Conservation (phyloP, 2,329 filamentous ascomycete species). For the Aspergillus sojae region DNA sequence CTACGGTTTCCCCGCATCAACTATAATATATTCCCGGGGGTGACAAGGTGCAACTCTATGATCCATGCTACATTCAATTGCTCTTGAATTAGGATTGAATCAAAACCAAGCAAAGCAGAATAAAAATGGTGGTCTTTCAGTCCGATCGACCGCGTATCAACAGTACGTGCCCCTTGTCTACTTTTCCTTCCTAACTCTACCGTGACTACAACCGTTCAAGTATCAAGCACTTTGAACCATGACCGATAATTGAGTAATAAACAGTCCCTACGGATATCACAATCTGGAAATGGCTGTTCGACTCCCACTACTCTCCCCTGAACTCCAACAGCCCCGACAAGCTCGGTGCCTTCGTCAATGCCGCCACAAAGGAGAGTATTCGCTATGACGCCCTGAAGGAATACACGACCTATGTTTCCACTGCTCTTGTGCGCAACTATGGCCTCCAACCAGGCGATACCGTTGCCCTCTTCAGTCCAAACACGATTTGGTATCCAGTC, state of each 20-base stretch:
- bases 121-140: background rate
- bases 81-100: background rate
- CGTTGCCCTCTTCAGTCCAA: background rate
- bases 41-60: background rate
- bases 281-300: background rate
- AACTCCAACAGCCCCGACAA: background rate
- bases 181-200: background rate
- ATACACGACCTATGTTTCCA: background rate
- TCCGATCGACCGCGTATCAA: background rate
- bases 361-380: background rate
- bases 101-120: background rate
- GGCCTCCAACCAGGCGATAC: background rate
- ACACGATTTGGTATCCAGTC: background rate
- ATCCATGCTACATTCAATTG: background rate
- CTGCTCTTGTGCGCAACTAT: background rate
- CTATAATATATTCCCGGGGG: background rate
- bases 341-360: background rate
- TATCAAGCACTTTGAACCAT: background rate
- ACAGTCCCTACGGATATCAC: background rate
- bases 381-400: background rate
- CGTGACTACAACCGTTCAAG: background rate
- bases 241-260: background rate
- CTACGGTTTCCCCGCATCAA: background rate
- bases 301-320: background rate
- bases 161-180: background rate